Conservation (phyloP, 2,329 filamentous ascomycete genomes). For the Diaporthe amygdali region DNA sequence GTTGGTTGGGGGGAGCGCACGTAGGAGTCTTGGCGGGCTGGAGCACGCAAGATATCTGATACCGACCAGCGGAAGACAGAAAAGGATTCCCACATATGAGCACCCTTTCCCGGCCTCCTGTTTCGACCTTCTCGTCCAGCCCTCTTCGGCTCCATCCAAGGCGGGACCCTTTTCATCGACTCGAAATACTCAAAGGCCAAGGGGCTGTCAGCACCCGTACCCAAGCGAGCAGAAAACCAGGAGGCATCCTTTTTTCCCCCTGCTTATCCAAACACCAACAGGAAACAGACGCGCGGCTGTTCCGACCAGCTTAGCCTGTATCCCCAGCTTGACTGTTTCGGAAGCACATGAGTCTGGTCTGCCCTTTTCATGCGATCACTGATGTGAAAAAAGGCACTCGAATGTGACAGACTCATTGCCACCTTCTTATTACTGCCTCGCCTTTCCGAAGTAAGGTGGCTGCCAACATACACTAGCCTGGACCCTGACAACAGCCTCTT, state of each 20-base stretch:
- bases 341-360: not conserved
- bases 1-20: slow-evolving; percentile 20
- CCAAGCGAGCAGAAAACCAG: not conserved
- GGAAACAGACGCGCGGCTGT: slow-evolving; percentile 24
- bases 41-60: slow-evolving; percentile 25
- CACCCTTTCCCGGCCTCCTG: slow-evolving; percentile 10
- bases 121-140: slow-evolving; percentile 1
- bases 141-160: not conserved
- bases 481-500: not conserved
- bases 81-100: slow-evolving; percentile 21
- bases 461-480: slow-evolving; percentile 4
- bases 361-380: not conserved
- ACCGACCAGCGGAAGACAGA: slow-evolving; percentile 12
- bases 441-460: not conserved
- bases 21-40: slow-evolving; percentile 22
- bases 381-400: not conserved
- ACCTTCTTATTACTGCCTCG: not conserved
- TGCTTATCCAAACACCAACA: not conserved
- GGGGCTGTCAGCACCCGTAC: not conserved
- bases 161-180: not conserved
- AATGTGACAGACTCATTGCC: not conserved
- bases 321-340: slow-evolving; percentile 7
- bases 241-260: not conserved
- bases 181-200: not conserved
- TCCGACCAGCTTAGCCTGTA: not conserved